Conservation (phyloP, 1,284 basidiomycete species). For the Coniferiporia sulphurascens region DNA sequence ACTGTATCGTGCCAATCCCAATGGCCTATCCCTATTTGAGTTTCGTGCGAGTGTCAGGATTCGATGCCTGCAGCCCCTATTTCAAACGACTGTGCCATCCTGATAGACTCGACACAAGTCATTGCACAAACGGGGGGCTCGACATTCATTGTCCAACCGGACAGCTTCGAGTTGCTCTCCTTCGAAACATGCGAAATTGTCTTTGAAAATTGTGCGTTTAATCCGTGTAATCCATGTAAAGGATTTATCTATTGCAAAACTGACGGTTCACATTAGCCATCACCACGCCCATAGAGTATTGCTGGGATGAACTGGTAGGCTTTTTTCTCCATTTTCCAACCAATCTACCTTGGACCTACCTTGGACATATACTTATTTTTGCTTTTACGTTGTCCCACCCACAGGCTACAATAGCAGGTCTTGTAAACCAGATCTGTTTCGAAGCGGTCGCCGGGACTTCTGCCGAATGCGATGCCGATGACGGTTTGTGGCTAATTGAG, state of each 20-base stretch:
- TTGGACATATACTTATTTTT: neutral
- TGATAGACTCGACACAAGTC: constrained; percentile 10
- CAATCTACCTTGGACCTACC: neutral
- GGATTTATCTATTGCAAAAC: neutral
- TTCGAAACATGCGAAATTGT: constrained; percentile 29
- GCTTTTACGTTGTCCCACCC: neutral
- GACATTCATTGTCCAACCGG: constrained; percentile 25
- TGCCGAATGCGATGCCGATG: constrained; percentile 12
- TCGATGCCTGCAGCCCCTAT: constrained; percentile 22
- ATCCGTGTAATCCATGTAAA: neutral
- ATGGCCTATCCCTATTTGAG: neutral
- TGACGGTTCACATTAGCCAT: neutral
- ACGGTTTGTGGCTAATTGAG: constrained; percentile 14
- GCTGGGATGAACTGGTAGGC: constrained; percentile 25
- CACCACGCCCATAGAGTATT: constrained; percentile 23
- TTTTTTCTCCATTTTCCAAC: neutral
- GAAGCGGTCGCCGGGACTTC: constrained; percentile 10
- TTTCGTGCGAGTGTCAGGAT: constrained; percentile 20
- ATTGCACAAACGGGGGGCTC: constrained; percentile 26
- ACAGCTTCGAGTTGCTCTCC: constrained; percentile 25
- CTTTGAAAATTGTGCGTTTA: constrained; percentile 22
- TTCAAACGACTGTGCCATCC: constrained; percentile 24
- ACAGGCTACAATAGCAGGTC: constrained; percentile 10
- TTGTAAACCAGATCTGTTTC: constrained; percentile 17
- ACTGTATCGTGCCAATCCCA: neutral